A percentile compares a stretch with the other conserved stretches of the same genome.
phyloP scores from a whole-genome alignment of 192 early-diverging fungal species.

The Mortierella claussenii region DNA sequence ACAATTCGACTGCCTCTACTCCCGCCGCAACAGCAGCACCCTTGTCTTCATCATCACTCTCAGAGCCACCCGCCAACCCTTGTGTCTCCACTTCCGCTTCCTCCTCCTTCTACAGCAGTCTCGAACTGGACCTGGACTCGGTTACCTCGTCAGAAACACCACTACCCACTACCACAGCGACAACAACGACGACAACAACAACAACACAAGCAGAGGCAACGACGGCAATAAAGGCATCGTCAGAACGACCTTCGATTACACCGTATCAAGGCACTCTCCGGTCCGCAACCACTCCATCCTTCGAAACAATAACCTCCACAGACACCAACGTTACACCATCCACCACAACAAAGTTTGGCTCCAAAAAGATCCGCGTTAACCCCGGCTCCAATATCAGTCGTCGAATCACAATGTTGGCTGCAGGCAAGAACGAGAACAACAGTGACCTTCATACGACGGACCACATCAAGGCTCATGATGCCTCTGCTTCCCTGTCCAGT shows the following conservation, averaged over 20 bases:
- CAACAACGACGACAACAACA: no score
- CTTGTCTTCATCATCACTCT: no score
- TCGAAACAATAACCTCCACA: no score
- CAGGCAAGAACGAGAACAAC: slow-evolving; percentile 49
- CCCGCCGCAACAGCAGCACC: slow-evolving; percentile 1
- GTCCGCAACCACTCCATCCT: not conserved
- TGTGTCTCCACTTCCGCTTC: no score
- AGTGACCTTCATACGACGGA: slow-evolving; percentile 35
- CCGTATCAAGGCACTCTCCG: no score
- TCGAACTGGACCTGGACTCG: slow-evolving; percentile 26
- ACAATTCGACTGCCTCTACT: not conserved
- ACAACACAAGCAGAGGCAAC: not conserved
- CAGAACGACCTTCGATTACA: not conserved
- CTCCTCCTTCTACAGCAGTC: slow-evolving; percentile 27
- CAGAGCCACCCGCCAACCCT: no score
- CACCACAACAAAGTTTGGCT: slow-evolving; percentile 22
- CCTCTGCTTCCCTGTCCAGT: slow-evolving; percentile 1
- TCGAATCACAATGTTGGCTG: slow-evolving; percentile 36
- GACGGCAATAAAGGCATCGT: no score
- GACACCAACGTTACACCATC: slow-evolving; percentile 14
- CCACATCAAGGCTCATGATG: no score
- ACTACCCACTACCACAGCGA: no score
- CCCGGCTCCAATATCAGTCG: slow-evolving; percentile 46
- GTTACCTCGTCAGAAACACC: no score
- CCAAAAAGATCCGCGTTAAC: slow-evolving; percentile 30